phyloP scores from a whole-genome alignment of 257 asterid genomes.

The Capsicum pubescens region DNA sequence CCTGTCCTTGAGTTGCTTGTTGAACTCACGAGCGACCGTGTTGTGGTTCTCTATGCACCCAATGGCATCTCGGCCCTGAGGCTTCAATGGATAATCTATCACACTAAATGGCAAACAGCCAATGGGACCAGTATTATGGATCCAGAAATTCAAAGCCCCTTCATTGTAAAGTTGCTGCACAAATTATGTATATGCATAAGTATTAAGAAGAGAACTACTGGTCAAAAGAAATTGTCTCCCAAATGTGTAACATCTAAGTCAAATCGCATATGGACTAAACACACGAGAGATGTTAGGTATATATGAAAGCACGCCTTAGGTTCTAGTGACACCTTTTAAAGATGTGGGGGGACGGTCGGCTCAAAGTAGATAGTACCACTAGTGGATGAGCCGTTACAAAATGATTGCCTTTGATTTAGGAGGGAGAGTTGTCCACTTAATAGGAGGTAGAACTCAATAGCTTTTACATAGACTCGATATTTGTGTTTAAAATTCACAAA shows the following conservation, averaged over 20 bases:
- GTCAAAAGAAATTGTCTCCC: neutral
- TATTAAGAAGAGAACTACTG: neutral
- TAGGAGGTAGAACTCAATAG: too few species aligned
- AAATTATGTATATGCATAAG: neutral
- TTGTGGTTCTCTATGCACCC: slow-evolving; percentile 50
- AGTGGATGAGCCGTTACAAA: too few species aligned
- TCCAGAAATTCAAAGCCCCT: slow-evolving; percentile 60
- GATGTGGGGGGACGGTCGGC: neutral
- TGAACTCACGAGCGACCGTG: slow-evolving; percentile 49
- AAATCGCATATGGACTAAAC: neutral
- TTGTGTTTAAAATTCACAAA: too few species aligned
- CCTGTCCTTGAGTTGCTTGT: slow-evolving; percentile 41
- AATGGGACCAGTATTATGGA: slow-evolving; percentile 63
- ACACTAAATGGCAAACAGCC: slow-evolving; percentile 51
- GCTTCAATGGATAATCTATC: slow-evolving; percentile 40
- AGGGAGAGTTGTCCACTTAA: too few species aligned
- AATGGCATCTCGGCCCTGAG: slow-evolving; percentile 36
- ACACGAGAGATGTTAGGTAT: neutral
- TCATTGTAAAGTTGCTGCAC: slow-evolving; percentile 41
- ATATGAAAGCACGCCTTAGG: neutral
- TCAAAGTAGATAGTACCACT: neutral
- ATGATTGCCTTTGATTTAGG: neutral
- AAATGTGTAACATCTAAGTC: neutral
- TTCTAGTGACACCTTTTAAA: neutral
- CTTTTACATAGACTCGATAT: too few species aligned